These are phyloP conservation scores for Gentiana dahurica DNA, from an alignment of 257 asterid species.

Conservation along the genomic window DNA sequence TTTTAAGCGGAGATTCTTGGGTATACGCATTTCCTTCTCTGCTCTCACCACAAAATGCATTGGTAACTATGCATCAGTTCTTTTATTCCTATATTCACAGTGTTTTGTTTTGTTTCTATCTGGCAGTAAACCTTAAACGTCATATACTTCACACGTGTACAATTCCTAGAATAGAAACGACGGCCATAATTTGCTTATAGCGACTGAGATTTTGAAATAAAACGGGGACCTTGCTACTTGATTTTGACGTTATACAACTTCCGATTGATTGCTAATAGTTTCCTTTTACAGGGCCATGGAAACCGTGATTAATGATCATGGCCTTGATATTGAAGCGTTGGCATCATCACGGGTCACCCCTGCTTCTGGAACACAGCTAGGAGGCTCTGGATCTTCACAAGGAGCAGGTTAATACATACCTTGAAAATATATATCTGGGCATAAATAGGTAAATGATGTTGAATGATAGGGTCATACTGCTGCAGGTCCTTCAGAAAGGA, in stretches of 20 bases:
- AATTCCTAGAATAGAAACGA: too few relatives aligned
- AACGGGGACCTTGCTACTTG: too few relatives aligned
- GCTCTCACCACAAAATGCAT: too few relatives aligned
- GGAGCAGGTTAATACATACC: conserved; percentile 45
- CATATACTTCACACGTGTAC: too few relatives aligned
- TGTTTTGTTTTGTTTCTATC: too few relatives aligned
- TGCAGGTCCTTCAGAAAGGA: conserved; percentile 53
- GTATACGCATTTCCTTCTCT: too few relatives aligned
- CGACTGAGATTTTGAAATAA: too few relatives aligned
- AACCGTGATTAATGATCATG: conserved; percentile 89
- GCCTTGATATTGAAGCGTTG: conserved; percentile 83
- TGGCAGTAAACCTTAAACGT: too few relatives aligned
- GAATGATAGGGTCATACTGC: conserved; percentile 12
- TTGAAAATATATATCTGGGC: not conserved
- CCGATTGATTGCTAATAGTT: not conserved
- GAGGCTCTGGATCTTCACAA: conserved; percentile 70
- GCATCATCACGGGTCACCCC: conserved; percentile 74
- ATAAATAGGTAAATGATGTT: not conserved
- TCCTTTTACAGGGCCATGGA: conserved; percentile 82
- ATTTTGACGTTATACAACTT: not conserved
- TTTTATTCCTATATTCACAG: too few relatives aligned
- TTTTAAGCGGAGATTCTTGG: too few relatives aligned
- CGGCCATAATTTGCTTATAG: too few relatives aligned
- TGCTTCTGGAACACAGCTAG: conserved; percentile 63
- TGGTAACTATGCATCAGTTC: too few relatives aligned